A percentile compares a stretch with the other conserved stretches of the same genome.
These are phyloP conservation scores for Prunus padus DNA, from an alignment of 306 rosid species.

Conservation along the genomic window DNA sequence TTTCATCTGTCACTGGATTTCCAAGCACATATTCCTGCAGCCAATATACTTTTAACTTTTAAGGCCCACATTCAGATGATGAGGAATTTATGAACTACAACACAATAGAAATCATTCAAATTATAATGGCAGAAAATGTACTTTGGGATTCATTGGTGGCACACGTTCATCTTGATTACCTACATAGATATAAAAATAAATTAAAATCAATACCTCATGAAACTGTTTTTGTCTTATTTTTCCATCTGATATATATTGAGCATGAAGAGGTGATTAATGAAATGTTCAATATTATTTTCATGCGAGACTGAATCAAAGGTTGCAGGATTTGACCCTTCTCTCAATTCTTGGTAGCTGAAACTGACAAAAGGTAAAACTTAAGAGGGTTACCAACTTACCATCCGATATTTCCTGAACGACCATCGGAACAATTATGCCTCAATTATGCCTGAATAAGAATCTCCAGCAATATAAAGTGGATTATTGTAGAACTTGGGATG, in stretches of 20 bases:
- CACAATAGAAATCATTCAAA: not conserved
- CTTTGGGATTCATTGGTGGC: no score
- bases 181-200: no score
- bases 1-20: not conserved
- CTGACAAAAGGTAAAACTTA: not conserved
- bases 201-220: not conserved
- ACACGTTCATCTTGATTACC: no score
- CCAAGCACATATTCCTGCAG: slow-evolving; percentile 22
- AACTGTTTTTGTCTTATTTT: not conserved
- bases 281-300: not conserved
- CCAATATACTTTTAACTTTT: not conserved
- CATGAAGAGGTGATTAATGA: not conserved
- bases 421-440: slow-evolving; percentile 21
- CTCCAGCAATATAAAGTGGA: slow-evolving; percentile 50
- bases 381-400: slow-evolving; percentile 28
- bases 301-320: not conserved
- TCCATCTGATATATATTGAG: not conserved
- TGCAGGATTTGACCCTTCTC: no score
- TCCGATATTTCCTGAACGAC: slow-evolving; percentile 33
- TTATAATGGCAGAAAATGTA: not conserved
- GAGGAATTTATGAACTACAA: not conserved
- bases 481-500: slow-evolving; percentile 46
- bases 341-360: no score
- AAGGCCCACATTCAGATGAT: not conserved
- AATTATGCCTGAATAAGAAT: slow-evolving; percentile 53